Percentiles rank a stretch among this genome's conserved stretches.
Conservation (phyloP, 345 rosid species). For the rapeseed (Brassica napus) region Da-Ae NC_063437.1:2694501-2695000, state of each 20-base stretch:
- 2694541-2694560: too few species aligned
- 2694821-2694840: slow-evolving; percentile 10
- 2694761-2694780: not conserved
- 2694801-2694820: slow-evolving; percentile 1
- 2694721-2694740: not conserved
- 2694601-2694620: too few species aligned
- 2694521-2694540: too few species aligned
- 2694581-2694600: too few species aligned
- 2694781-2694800: not conserved
- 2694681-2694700: not conserved
- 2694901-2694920: not conserved
- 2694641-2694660: not conserved
- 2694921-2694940: slow-evolving; percentile 4
- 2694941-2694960: slow-evolving; percentile 14
- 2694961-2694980: slow-evolving; percentile 6
- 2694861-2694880: not conserved
- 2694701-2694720: not conserved
- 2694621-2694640: too few species aligned
- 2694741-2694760: not conserved
- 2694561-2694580: too few species aligned
- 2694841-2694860: not conserved
- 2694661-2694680: not conserved
- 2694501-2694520: too few species aligned
- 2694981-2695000: slow-evolving; percentile 32
- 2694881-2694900: not conserved